phyloP scores from a whole-genome alignment of 441 rosid genomes.

The Metrosideros polymorpha region DNA sequence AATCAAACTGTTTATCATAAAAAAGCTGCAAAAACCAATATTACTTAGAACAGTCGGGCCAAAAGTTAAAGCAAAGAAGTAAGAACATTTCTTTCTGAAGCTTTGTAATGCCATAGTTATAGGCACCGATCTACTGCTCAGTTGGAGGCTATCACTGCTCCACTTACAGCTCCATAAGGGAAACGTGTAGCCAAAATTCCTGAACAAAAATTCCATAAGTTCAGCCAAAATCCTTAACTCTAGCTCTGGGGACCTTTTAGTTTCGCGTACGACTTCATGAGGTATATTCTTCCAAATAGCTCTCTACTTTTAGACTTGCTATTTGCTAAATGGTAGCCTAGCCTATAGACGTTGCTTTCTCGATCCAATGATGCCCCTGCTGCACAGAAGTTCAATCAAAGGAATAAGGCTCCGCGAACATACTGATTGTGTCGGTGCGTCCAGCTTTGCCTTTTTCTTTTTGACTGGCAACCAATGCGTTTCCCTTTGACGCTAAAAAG shows the following conservation, averaged over 20 bases:
- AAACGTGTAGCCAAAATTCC: not conserved
- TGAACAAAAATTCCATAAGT: not conserved
- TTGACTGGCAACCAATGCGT: fast-evolving
- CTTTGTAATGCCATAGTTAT: no score
- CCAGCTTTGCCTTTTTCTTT: no score
- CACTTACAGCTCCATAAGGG: not conserved
- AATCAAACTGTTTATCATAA: no score
- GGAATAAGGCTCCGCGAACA: not conserved
- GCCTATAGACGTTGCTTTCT: no score
- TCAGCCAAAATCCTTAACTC: no score
- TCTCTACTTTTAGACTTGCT: not conserved
- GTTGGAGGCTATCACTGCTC: not conserved
- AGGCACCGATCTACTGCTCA: not conserved
- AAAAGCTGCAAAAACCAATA: no score
- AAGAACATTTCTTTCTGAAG: no score
- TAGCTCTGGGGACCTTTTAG: not conserved
- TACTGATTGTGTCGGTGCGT: no score
- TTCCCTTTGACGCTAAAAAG: not conserved
- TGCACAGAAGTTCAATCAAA: not conserved
- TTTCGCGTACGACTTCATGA: not conserved
- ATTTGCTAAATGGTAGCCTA: no score
- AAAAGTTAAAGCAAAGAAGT: no score
- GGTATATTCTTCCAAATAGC: not conserved
- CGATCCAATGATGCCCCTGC: not conserved
- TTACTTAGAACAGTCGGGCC: no score